Percentiles rank a stretch among this genome's conserved stretches.
Evolutionary conservation across 2,329 filamentous ascomycete species (phyloP).

Genomic region (Zalaria sp.): DNA sequence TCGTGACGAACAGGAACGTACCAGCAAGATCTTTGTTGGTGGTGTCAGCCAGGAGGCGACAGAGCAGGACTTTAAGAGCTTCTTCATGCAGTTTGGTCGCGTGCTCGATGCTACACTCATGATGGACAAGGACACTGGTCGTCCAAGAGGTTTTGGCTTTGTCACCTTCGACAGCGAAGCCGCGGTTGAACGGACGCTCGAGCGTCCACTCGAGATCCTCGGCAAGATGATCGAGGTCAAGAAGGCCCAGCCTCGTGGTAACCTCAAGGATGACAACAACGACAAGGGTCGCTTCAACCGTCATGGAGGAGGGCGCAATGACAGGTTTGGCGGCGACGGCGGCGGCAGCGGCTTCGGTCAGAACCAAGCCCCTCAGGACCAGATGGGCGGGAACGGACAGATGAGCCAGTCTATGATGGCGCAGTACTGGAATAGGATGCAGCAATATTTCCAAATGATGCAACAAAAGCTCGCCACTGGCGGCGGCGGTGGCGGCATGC

Average conservation of each 20-base stretch:
- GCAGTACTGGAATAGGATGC: conserved; percentile 97
- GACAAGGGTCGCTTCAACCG: conserved; percentile 34
- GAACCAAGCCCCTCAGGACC: conserved; percentile 18
- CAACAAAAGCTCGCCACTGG: conserved; percentile 53
- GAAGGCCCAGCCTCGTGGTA: conserved; percentile 89
- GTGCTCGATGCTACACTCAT: conserved; percentile 96
- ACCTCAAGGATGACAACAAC: conserved; percentile 82
- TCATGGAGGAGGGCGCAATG: conserved; percentile 8
- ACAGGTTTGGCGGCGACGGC: conserved; percentile 22
- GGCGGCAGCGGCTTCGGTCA: conserved; percentile 12
- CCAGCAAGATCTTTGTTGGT: conserved; percentile 96
- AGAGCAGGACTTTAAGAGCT: conserved; percentile 89
- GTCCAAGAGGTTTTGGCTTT: conserved; percentile 90
- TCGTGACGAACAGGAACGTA: conserved; percentile 94
- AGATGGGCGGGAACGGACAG: conserved; percentile 9
- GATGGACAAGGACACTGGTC: conserved; percentile 99
- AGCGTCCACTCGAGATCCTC: conserved; percentile 75
- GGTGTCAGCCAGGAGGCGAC: conserved; percentile 96
- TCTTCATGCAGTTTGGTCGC: conserved; percentile 91
- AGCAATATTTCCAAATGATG: conserved; percentile 92
- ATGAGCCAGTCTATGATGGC: conserved; percentile 98
- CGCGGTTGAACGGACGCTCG: conserved; percentile 82
- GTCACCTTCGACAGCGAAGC: conserved; percentile 95
- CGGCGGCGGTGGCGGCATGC: conserved; percentile 27
- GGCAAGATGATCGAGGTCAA: conserved; percentile 97